Conservation (phyloP, 1,139 yeast genomes). For the Debaryomyces singareniensis region DNA sequence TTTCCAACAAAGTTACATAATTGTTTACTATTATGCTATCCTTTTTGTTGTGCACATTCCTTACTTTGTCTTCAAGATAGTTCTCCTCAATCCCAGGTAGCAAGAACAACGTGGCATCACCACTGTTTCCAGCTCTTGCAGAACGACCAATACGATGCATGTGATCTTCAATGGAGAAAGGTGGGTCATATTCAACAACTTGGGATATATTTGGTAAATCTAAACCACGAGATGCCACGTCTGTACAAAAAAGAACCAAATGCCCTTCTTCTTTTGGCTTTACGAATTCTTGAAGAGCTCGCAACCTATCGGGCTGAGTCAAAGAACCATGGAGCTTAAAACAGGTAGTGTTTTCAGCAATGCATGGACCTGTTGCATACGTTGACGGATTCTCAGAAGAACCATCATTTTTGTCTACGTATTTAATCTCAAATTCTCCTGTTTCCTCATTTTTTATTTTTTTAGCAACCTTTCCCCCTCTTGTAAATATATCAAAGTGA, state of each 20-base stretch:
- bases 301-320: slow-evolving; percentile 72
- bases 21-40: slow-evolving; percentile 28
- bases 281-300: slow-evolving; percentile 68
- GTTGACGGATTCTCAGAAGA: slow-evolving; percentile 28
- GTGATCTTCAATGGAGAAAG: slow-evolving; percentile 65
- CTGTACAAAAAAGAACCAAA: slow-evolving; percentile 73
- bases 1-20: slow-evolving; percentile 49
- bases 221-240: slow-evolving; percentile 69
- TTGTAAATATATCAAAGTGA: slow-evolving; percentile 71
- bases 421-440: slow-evolving; percentile 14
- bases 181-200: slow-evolving; percentile 65
- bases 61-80: slow-evolving; percentile 53
- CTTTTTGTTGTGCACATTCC: slow-evolving; percentile 55
- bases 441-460: slow-evolving; percentile 22
- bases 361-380: slow-evolving; percentile 42
- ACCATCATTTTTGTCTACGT: slow-evolving; percentile 14
- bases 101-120: slow-evolving; percentile 65
- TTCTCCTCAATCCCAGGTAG: slow-evolving; percentile 87
- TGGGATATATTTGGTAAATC: slow-evolving; percentile 62
- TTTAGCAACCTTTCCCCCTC: slow-evolving; percentile 40
- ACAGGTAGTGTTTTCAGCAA: slow-evolving; percentile 46
- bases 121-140: slow-evolving; percentile 64
- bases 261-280: slow-evolving; percentile 24
- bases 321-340: slow-evolving; percentile 88
- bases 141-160: slow-evolving; percentile 70